Evolutionary conservation across 345 rosid species (phyloP).

Genomic region (Pelargonium nanum): DNA sequence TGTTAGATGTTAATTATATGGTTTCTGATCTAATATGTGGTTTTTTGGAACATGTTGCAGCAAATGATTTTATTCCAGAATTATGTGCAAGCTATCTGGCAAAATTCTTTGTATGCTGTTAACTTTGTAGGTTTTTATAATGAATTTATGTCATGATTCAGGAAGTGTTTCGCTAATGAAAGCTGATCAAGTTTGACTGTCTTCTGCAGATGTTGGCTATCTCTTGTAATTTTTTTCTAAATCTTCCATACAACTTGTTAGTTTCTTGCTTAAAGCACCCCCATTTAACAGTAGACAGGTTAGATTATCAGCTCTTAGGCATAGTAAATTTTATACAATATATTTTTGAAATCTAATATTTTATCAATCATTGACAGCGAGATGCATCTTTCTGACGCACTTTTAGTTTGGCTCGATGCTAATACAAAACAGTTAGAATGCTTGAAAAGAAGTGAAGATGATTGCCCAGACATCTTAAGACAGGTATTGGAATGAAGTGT

Average conservation of each 20-base stretch:
- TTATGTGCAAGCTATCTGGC: conserved; percentile 56
- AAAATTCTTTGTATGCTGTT: conserved; percentile 54
- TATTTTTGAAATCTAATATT: conserved; percentile 24
- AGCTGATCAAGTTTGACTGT: conserved; percentile 11
- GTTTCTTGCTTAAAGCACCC: conserved; percentile 48
- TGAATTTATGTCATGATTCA: not conserved
- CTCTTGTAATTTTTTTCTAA: conserved; percentile 34
- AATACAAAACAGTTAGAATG: conserved; percentile 19
- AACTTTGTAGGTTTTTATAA: too few relatives aligned
- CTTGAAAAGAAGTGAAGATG: conserved; percentile 17
- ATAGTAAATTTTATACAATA: not conserved
- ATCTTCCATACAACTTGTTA: conserved; percentile 43
- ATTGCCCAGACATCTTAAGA: conserved; percentile 31
- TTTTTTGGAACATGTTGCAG: conserved; percentile 40
- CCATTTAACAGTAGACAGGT: conserved; percentile 55
- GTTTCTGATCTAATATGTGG: conserved; percentile 18
- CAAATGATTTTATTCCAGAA: conserved; percentile 41
- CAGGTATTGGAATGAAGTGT: conserved; percentile 30
- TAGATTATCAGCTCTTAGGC: conserved; percentile 5
- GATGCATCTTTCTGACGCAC: conserved; percentile 57
- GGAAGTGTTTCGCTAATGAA: not conserved
- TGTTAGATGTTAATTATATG: too few relatives aligned
- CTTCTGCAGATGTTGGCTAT: conserved; percentile 52
- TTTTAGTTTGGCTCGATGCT: conserved; percentile 53
- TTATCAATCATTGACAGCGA: conserved; percentile 43